Conservation (phyloP, 192 early-diverging fungal genomes). For the Ambispora gerdemannii region DNA sequence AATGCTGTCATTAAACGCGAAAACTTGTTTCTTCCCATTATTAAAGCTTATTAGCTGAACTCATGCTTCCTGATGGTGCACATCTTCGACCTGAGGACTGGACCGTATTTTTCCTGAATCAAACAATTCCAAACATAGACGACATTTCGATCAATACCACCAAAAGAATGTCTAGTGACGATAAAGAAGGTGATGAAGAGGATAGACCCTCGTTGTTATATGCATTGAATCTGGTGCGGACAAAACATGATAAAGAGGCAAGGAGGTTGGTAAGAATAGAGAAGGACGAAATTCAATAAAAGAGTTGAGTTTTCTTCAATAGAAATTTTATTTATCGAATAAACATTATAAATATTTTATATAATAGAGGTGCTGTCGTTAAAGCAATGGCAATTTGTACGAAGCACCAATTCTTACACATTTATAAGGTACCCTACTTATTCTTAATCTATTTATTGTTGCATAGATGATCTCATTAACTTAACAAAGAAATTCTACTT, state of each 20-base stretch:
- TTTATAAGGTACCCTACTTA: constrained; percentile 61
- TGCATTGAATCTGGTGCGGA: constrained; percentile 89
- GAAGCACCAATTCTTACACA: constrained; percentile 85
- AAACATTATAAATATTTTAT: background rate
- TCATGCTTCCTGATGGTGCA: constrained; percentile 95
- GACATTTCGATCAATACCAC: constrained; percentile 32
- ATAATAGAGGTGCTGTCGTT: constrained; percentile 76
- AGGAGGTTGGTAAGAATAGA: constrained; percentile 44
- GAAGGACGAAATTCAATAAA: background rate
- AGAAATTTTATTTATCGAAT: background rate
- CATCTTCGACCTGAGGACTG: constrained; percentile 92
- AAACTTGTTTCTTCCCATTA: background rate
- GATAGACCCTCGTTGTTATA: constrained; percentile 72
- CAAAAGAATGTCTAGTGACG: constrained; percentile 17
- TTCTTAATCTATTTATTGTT: constrained; percentile 2
- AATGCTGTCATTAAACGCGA: no score
- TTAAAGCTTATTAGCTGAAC: constrained; percentile 83
- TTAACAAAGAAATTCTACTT: background rate
- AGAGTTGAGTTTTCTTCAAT: background rate
- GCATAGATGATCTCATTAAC: constrained; percentile 6
- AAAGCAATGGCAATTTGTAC: constrained; percentile 95
- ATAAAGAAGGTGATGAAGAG: constrained; percentile 33
- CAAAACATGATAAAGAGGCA: constrained; percentile 80
- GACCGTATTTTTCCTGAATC: constrained; percentile 92
- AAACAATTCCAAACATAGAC: constrained; percentile 52